Base-by-base conservation (phyloP, 2,329 filamentous ascomycete species). In the Colletotrichum australisinense region DNA sequence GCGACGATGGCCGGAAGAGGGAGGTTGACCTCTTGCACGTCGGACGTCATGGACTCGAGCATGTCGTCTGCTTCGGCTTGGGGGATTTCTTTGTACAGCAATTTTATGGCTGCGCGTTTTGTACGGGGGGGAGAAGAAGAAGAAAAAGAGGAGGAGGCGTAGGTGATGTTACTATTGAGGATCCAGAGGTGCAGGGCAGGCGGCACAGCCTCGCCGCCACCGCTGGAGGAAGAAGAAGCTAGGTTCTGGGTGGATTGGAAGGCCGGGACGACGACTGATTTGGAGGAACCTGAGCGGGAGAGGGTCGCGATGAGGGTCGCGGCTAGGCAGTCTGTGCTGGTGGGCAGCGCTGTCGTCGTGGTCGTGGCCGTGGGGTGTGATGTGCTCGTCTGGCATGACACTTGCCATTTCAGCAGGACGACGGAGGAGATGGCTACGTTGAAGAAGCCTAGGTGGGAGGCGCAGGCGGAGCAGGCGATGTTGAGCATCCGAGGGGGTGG, bases 1-100 rank as follows among this genome's bases (percentile, higher is more conserved):
- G 83, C 82, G 5, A 79, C 70, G 32, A 92, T 88, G 5, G 89
- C 85, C 5, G 84, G 81, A 1, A 74, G 75, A 0, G 91, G 90
- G 38, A 94, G 80, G 35, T 81, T 84, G 16, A 92, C 83, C 59
- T 92, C 91, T 76, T 92, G 89, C 1, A 93, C 85, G 65, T 89
- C 87, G 22, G 87, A 90, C 72, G 80, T 85, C 67, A 90, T 80
- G 1, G 84, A 85, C 24, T 89, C 88, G 12, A 88, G 80, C 76
- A 90, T 79, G 56, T 81, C 82, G 53, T 88, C 84, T 0, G 87
- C 88, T 69, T 88, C 84, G 1, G 81, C 79, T 49, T 78, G 78
- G 12, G 76, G 75, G 16, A 91, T 82, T 9, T 82, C 77, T 59
- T 82, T 84, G 76, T 87, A 91, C 2, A 91, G 81, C 16, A 91